Evolutionary conservation across 768 basidiomycete species (phyloP).

Genomic region (Mycena chlorophos): DNA sequence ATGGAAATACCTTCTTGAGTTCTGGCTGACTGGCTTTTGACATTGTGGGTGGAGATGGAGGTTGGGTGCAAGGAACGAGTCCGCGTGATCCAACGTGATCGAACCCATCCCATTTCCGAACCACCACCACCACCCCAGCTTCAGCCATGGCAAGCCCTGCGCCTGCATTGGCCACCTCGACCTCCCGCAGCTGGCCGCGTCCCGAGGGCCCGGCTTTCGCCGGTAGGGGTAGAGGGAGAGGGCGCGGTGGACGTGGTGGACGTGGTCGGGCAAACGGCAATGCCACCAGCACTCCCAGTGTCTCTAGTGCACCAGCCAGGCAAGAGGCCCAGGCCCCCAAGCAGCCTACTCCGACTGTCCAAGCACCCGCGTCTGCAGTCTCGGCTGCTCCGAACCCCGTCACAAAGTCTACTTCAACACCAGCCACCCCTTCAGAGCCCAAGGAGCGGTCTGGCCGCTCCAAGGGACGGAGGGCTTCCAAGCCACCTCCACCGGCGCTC

Average conservation of each 20-base stretch:
- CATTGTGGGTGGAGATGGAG: constrained; percentile 46
- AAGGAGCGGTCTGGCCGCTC: constrained; percentile 11
- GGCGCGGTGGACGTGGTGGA: constrained; percentile 39
- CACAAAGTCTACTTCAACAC: constrained; percentile 19
- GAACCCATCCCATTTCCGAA: neutral
- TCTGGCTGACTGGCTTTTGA: constrained; percentile 96
- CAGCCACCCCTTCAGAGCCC: constrained; percentile 18
- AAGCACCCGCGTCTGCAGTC: constrained; percentile 14
- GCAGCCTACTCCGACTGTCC: constrained; percentile 18
- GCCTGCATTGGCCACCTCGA: constrained; percentile 28
- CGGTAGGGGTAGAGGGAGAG: constrained; percentile 27
- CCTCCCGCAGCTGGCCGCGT: constrained; percentile 9
- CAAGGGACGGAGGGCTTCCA: constrained; percentile 37
- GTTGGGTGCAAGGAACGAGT: neutral
- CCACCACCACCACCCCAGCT: neutral
- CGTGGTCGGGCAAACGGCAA: constrained; percentile 32
- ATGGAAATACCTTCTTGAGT: constrained; percentile 85
- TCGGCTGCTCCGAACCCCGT: constrained; percentile 2
- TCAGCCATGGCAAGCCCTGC: constrained; percentile 40
- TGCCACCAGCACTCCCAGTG: constrained; percentile 1
- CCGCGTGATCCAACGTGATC: neutral
- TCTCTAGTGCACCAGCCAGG: constrained; percentile 5
- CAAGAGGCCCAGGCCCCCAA: constrained; percentile 23
- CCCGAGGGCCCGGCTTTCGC: constrained; percentile 27
- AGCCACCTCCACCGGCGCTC: constrained; percentile 33